A percentile compares a stretch with the other conserved stretches of the same genome.
Conservation (phyloP, 176 grass and related monocot genomes). For the Phoenix roebelenii region DNA sequence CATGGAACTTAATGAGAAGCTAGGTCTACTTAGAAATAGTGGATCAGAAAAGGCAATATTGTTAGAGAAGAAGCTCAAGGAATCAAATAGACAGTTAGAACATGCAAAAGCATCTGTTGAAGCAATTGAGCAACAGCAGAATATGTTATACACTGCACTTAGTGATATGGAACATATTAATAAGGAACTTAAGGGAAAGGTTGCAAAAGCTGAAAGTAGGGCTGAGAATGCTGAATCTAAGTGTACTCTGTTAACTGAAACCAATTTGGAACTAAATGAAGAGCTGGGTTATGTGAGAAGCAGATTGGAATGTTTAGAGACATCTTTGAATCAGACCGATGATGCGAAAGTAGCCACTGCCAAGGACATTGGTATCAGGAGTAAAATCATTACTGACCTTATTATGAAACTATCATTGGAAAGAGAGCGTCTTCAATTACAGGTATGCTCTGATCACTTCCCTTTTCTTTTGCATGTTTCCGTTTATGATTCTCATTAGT, state of each 20-base stretch:
- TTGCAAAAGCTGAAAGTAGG: conserved; percentile 74
- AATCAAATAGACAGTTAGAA: conserved; percentile 69
- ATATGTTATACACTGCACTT: conserved; percentile 53
- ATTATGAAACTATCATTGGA: conserved; percentile 67
- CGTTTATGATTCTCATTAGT: too few species aligned
- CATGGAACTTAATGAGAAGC: conserved; percentile 44
- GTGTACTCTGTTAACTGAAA: conserved; percentile 50
- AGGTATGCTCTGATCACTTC: conserved; percentile 31
- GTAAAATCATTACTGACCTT: conserved; percentile 66
- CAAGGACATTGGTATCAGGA: conserved; percentile 67
- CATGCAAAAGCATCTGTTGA: conserved; percentile 76
- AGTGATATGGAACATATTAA: conserved; percentile 82
- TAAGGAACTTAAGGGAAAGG: conserved; percentile 68
- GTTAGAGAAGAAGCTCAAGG: conserved; percentile 57
- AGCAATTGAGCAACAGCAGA: conserved; percentile 64
- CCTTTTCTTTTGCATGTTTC: too few species aligned
- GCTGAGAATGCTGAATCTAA: conserved; percentile 65
- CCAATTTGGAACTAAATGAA: conserved; percentile 84
- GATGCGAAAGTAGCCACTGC: conserved; percentile 43
- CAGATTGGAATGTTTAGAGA: conserved; percentile 53
- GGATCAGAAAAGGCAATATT: conserved; percentile 35
- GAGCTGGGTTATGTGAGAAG: conserved; percentile 66
- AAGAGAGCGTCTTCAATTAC: conserved; percentile 74
- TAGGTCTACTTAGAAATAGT: conserved; percentile 35
- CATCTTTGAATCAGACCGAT: conserved; percentile 50